These are phyloP conservation scores for Saturnispora halmiae DNA, from an alignment of 805 yeast genomes.

Conservation along the genomic window DNA sequence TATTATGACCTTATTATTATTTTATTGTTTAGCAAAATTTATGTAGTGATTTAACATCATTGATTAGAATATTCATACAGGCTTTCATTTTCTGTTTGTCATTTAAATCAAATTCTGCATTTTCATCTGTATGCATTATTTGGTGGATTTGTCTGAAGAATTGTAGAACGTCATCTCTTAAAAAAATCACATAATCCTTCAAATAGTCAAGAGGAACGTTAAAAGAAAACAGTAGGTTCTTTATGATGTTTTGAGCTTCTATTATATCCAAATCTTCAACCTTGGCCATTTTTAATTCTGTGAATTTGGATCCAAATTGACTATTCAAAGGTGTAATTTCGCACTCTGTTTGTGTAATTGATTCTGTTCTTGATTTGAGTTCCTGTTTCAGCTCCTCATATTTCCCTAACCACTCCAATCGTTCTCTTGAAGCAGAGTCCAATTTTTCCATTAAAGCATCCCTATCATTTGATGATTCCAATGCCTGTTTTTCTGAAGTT, in stretches of 20 bases:
- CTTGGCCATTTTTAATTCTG: constrained; percentile 9
- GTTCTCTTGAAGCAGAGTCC: neutral
- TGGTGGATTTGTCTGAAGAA: constrained; percentile 14
- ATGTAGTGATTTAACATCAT: constrained; percentile 12
- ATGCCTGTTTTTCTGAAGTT: neutral
- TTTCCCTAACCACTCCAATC: constrained; percentile 3
- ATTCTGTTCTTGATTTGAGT: neutral
- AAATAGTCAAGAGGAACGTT: constrained; percentile 11
- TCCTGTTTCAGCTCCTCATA: constrained; percentile 3
- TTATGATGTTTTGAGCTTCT: constrained; percentile 16
- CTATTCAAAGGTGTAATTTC: constrained; percentile 1
- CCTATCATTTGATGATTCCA: neutral
- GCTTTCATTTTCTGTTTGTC: constrained; percentile 11
- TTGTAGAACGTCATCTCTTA: constrained; percentile 12
- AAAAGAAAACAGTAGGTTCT: constrained; percentile 16
- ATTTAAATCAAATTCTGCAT: constrained; percentile 1
- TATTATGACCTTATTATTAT: neutral
- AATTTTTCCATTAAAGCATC: constrained; percentile 1
- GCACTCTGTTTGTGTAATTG: neutral
- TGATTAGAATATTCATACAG: constrained; percentile 12
- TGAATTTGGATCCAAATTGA: constrained; percentile 6
- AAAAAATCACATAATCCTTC: constrained; percentile 11
- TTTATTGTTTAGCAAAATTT: neutral
- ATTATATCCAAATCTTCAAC: constrained; percentile 12
- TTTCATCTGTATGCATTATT: constrained; percentile 10